Conservation (phyloP, 2,329 filamentous ascomycete species). For the Aspergillus fructus region DNA sequence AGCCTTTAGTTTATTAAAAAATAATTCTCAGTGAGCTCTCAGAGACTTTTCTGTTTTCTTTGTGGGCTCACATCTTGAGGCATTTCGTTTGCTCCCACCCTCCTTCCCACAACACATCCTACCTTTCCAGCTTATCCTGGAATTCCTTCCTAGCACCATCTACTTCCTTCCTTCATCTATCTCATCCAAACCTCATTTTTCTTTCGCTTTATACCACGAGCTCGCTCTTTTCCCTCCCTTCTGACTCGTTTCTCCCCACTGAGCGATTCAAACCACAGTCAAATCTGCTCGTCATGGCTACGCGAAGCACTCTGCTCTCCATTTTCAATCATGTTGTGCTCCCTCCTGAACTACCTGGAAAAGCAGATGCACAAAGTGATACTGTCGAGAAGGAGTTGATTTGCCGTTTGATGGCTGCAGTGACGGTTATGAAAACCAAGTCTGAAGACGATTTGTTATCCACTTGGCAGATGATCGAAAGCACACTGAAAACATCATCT, state of each 20-base stretch:
- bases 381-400: conserved; percentile 28
- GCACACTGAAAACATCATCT: conserved; percentile 16
- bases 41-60: not conserved
- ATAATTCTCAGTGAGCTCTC: not conserved
- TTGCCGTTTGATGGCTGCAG: conserved; percentile 23
- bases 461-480: conserved; percentile 7
- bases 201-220: not conserved
- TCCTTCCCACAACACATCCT: not conserved
- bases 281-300: conserved; percentile 7
- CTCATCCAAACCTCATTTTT: not conserved
- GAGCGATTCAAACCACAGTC: not conserved
- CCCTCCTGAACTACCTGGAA: conserved; percentile 39
- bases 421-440: not conserved
- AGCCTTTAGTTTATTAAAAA: not conserved
- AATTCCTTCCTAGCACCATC: not conserved
- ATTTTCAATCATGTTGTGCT: conserved; percentile 39
- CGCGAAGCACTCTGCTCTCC: not conserved
- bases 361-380: conserved; percentile 29
- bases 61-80: not conserved
- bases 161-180: not conserved
- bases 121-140: not conserved
- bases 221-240: not conserved
- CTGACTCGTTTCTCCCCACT: not conserved
- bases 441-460: not conserved
- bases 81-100: not conserved